Conservation (phyloP, 352 stramenopile species). For the Pythium pectinolyticum region DNA sequence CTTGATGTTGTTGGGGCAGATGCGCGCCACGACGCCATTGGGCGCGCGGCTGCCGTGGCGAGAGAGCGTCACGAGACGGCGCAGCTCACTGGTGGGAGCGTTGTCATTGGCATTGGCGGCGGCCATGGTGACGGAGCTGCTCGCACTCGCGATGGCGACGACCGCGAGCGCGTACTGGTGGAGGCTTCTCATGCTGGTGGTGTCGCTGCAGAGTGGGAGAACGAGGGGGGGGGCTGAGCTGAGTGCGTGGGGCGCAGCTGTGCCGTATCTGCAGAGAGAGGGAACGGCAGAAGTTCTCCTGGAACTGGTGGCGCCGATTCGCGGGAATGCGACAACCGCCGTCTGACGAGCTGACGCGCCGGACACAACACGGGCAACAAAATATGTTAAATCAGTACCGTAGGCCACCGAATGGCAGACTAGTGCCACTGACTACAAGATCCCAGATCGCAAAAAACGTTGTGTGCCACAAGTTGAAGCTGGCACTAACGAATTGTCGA, state of each 20-base stretch:
- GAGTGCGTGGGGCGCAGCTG: neutral
- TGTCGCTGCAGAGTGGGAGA: neutral
- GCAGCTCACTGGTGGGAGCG: slow-evolving; percentile 58
- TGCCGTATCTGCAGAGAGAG: neutral
- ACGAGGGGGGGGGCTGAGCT: neutral
- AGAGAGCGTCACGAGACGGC: slow-evolving; percentile 73
- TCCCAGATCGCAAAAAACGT: slow-evolving; percentile 2
- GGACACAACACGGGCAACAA: neutral
- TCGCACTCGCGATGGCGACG: neutral
- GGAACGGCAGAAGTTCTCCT: neutral
- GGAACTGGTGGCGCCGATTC: slow-evolving; percentile 1
- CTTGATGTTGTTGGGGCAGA: slow-evolving; percentile 64
- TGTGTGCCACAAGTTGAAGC: slow-evolving; percentile 12
- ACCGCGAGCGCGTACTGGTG: slow-evolving; percentile 10
- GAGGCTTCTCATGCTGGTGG: slow-evolving; percentile 12
- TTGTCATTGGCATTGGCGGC: no score
- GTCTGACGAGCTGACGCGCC: neutral
- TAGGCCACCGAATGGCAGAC: slow-evolving; percentile 4
- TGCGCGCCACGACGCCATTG: slow-evolving; percentile 54
- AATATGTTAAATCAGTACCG: neutral
- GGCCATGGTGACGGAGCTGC: neutral
- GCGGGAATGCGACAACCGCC: slow-evolving; percentile 5
- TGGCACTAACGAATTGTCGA: neutral
- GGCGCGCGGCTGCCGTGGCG: slow-evolving; percentile 79
- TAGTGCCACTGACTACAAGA: neutral